These are phyloP conservation scores for Agaricus subrufescens DNA, from an alignment of 768 basidiomycete species.

Conservation along the genomic window DNA sequence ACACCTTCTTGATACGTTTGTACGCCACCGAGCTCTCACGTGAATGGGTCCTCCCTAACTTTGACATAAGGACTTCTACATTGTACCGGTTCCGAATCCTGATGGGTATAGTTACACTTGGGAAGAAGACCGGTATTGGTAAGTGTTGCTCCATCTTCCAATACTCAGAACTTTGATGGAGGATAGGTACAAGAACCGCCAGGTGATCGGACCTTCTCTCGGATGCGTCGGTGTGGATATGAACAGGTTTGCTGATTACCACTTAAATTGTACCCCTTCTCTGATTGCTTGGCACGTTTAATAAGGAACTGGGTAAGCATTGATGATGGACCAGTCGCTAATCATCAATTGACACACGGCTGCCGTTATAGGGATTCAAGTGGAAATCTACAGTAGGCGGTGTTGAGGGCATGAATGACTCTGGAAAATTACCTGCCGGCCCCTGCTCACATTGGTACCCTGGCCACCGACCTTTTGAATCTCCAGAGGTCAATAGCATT, in stretches of 20 bases:
- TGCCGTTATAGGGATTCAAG: constrained; percentile 56
- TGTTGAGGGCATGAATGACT: constrained; percentile 16
- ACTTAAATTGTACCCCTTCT: not conserved
- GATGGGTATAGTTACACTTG: constrained; percentile 77
- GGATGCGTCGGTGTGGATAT: constrained; percentile 73
- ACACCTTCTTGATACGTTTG: constrained; percentile 49
- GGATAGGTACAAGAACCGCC: constrained; percentile 66
- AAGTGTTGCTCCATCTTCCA: constrained; percentile 8
- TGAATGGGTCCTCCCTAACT: constrained; percentile 5
- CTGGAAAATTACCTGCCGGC: constrained; percentile 25
- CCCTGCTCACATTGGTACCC: constrained; percentile 78
- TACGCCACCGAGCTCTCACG: constrained; percentile 20
- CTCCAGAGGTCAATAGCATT: constrained; percentile 71
- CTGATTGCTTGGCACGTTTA: not conserved
- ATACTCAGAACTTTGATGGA: not conserved
- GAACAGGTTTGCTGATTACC: constrained; percentile 47
- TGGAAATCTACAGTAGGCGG: constrained; percentile 40
- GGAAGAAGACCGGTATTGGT: constrained; percentile 64
- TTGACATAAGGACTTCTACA: constrained; percentile 50
- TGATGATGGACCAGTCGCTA: not conserved
- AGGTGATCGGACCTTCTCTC: constrained; percentile 39
- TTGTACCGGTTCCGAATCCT: constrained; percentile 64
- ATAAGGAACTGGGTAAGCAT: constrained; percentile 52
- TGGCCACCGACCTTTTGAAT: constrained; percentile 68
- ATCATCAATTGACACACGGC: not conserved